These are phyloP conservation scores for Neurospora sp. DNA, from an alignment of 495 filamentous ascomycete genomes.

Conservation along the genomic window DNA sequence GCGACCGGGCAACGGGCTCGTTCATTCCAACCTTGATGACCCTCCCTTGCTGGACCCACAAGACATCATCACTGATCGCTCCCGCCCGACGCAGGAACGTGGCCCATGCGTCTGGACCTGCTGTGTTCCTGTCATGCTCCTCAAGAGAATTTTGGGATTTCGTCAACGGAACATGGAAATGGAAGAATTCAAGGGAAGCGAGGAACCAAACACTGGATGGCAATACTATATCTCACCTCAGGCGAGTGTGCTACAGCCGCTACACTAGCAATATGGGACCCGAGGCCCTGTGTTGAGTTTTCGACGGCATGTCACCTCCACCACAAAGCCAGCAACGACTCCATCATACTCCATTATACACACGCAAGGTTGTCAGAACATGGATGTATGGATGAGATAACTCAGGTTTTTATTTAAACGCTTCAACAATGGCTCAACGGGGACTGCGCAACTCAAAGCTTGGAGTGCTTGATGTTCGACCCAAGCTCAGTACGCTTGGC, in stretches of 20 bases:
- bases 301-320: background rate
- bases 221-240: background rate
- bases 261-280: background rate
- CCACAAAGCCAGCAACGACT: background rate
- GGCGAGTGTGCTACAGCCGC: background rate
- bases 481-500: slow-evolving; percentile 40
- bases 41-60: slow-evolving; percentile 4
- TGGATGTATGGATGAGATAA: background rate
- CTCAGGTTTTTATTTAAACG: background rate
- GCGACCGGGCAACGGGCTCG: slow-evolving; percentile 17
- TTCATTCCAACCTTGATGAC: background rate
- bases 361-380: background rate
- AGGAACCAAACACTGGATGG: background rate
- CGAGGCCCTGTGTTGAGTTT: background rate
- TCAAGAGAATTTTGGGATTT: background rate
- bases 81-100: background rate
- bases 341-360: background rate
- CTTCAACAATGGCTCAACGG: background rate
- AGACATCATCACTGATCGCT: background rate
- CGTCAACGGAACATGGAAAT: background rate
- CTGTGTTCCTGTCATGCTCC: background rate
- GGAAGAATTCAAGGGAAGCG: background rate
- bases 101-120: background rate
- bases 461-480: slow-evolving; percentile 37
- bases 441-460: slow-evolving; percentile 25